phyloP scores from a whole-genome alignment of 495 filamentous ascomycete genomes.

The Paragyromitra xinjiangensis region DNA sequence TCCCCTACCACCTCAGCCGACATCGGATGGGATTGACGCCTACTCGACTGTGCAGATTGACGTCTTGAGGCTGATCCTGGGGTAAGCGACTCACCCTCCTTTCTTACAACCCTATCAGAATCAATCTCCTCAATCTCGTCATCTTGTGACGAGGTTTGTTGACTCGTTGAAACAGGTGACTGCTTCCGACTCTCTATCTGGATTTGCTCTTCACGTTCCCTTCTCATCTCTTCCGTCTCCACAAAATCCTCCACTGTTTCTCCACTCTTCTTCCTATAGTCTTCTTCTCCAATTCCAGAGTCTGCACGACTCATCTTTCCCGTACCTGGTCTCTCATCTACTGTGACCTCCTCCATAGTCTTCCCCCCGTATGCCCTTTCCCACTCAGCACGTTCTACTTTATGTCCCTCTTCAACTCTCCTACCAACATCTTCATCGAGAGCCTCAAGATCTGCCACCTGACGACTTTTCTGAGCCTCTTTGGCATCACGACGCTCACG shows the following conservation, averaged over 20 bases:
- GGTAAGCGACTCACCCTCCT: slow-evolving; percentile 58
- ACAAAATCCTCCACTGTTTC: slow-evolving; percentile 60
- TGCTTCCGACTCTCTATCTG: slow-evolving; percentile 57
- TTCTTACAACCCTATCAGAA: slow-evolving; percentile 49
- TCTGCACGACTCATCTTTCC: slow-evolving; percentile 53
- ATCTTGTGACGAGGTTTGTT: slow-evolving; percentile 28
- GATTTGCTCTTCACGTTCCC: slow-evolving; percentile 56
- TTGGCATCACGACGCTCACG: slow-evolving; percentile 73
- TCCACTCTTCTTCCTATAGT: slow-evolving; percentile 56
- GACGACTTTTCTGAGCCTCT: slow-evolving; percentile 66
- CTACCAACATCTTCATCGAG: slow-evolving; percentile 75
- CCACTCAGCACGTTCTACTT: slow-evolving; percentile 77
- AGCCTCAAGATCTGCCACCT: slow-evolving; percentile 68
- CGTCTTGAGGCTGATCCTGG: slow-evolving; percentile 56
- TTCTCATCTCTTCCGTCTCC: slow-evolving; percentile 56
- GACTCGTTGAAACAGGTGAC: slow-evolving; percentile 25
- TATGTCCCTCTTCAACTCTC: slow-evolving; percentile 72
- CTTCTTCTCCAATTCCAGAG: slow-evolving; percentile 55
- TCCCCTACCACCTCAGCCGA: slow-evolving; percentile 33
- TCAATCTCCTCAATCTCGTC: slow-evolving; percentile 54
- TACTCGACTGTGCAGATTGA: slow-evolving; percentile 45
- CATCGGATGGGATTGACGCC: neutral
- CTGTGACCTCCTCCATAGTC: slow-evolving; percentile 49
- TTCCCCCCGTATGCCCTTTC: slow-evolving; percentile 77
- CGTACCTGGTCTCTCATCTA: slow-evolving; percentile 52